These are phyloP conservation scores for Lentinus polychrous DNA, from an alignment of 1,284 basidiomycete genomes.

Conservation along the genomic window DNA sequence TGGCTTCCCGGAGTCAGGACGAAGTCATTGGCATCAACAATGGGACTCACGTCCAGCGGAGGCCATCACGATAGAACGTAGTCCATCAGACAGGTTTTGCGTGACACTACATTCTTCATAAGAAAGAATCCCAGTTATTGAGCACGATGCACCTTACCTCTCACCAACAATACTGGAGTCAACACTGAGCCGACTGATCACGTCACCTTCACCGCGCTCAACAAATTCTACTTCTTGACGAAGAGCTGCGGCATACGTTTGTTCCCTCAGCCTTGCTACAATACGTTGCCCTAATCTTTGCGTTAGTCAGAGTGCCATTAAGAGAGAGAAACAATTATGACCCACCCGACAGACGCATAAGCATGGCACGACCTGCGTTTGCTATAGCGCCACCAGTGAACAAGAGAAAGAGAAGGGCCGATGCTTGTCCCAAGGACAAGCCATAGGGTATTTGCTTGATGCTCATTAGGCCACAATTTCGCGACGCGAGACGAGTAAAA, in stretches of 20 bases:
- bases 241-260: constrained; percentile 77
- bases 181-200: constrained; percentile 85
- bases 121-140: constrained; percentile 5
- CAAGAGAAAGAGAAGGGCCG: constrained; percentile 65
- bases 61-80: constrained; percentile 84
- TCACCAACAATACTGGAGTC: constrained; percentile 96
- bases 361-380: constrained; percentile 81
- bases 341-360: constrained; percentile 81
- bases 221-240: constrained; percentile 91
- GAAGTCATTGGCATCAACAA: not conserved
- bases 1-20: constrained; percentile 19
- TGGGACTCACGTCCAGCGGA: constrained; percentile 71
- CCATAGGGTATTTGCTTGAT: constrained; percentile 69
- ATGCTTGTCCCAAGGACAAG: constrained; percentile 77
- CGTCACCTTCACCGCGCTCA: constrained; percentile 90
- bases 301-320: constrained; percentile 1
- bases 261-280: constrained; percentile 81
- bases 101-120: constrained; percentile 55
- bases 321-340: constrained; percentile 3
- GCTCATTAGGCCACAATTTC: not conserved
- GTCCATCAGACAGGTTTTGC: constrained; percentile 86
- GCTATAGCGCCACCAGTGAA: constrained; percentile 86
- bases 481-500: constrained; percentile 11
- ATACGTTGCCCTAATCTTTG: constrained; percentile 73
- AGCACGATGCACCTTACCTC: constrained; percentile 43